Base-by-base conservation (phyloP, 345 rosid genomes). In the Sisymbrium irio region DNA sequence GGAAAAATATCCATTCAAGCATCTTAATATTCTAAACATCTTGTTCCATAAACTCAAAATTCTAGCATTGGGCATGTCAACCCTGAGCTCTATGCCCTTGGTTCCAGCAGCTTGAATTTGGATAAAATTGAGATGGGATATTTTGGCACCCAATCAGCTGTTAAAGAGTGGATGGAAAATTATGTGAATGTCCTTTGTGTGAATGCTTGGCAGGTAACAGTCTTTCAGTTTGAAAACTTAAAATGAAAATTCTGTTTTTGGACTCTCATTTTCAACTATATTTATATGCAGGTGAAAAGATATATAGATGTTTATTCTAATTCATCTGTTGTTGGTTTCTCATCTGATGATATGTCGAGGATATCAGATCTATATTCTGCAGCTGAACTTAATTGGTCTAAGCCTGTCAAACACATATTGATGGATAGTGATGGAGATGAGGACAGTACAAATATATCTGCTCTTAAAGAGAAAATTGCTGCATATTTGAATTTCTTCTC, bases 251-350 rank as follows among this genome's bases (percentile, higher is more conserved):
- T 67, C 15, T 54, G 57, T 50, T 50, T 46, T 62, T 14, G 15
- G 18, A 30, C 51, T 36, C 71, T 56, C 59, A 69, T 28, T 37
- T 60, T 20, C 32, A 67, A 50, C 41, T 47, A 55, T 25, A 27
- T 44, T 40, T 56, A 75, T 73, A 35, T 82, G 75, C 68, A 91
- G 98, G 97, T 92, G 71, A 89, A 95, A 81, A 86, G 93, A 82
- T 95, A 92, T 77, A 82, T 95, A 56, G 97, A 94, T 72, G 83
- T 87, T 53, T 94, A 91, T 81, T 89, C 93, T 35, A 85, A 89
- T 57, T 89, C 93, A 73, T 94, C 98, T 0, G 81, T 91, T 83
- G 87, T 94, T 83, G 99, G 99, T 61, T 94, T 94, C 84, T 94
- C 97, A 53, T 81, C 83, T 4, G 97, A 92, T 77, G 99, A 94